Evolutionary conservation across 257 asterid genomes (phyloP).

Genomic region (Mentha longifolia): DNA sequence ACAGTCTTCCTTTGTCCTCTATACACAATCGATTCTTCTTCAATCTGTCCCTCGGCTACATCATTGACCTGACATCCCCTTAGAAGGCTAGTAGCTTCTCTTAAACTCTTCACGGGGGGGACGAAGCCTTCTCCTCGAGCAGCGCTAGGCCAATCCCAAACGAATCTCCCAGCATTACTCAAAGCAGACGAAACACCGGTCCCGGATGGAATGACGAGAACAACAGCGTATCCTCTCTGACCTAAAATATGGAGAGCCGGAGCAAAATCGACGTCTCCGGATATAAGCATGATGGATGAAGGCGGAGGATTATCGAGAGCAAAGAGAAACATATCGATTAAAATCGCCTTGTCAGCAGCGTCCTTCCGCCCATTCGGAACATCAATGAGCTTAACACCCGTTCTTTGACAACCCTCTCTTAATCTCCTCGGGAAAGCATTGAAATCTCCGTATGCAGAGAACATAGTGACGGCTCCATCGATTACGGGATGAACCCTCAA

Average conservation of each 20-base stretch:
- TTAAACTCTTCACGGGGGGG: slow-evolving; percentile 53
- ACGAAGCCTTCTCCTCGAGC: slow-evolving; percentile 91
- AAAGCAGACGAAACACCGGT: slow-evolving; percentile 82
- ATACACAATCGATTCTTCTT: slow-evolving; percentile 81
- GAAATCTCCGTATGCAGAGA: slow-evolving; percentile 90
- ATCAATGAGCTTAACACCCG: slow-evolving; percentile 89
- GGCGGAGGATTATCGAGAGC: slow-evolving; percentile 97
- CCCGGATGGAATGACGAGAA: slow-evolving; percentile 78
- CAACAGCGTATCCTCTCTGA: slow-evolving; percentile 88
- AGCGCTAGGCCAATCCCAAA: slow-evolving; percentile 91
- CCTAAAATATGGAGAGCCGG: slow-evolving; percentile 95
- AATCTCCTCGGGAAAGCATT: slow-evolving; percentile 78
- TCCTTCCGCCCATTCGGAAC: slow-evolving; percentile 94
- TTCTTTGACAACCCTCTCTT: slow-evolving; percentile 96
- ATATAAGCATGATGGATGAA: slow-evolving; percentile 82
- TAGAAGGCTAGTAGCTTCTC: slow-evolving; percentile 43
- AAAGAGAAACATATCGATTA: slow-evolving; percentile 94
- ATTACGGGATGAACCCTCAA: slow-evolving; percentile 75
- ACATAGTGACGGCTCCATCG: slow-evolving; percentile 72
- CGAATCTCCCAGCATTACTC: slow-evolving; percentile 80
- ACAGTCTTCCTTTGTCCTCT: slow-evolving; percentile 61
- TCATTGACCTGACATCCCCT: slow-evolving; percentile 49
- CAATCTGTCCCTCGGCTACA: slow-evolving; percentile 53
- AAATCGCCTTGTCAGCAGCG: slow-evolving; percentile 94
- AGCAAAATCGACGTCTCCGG: slow-evolving; percentile 97